Evolutionary conservation across 1,139 yeast species (phyloP).

Genomic region (Komagataea norvegica): DNA sequence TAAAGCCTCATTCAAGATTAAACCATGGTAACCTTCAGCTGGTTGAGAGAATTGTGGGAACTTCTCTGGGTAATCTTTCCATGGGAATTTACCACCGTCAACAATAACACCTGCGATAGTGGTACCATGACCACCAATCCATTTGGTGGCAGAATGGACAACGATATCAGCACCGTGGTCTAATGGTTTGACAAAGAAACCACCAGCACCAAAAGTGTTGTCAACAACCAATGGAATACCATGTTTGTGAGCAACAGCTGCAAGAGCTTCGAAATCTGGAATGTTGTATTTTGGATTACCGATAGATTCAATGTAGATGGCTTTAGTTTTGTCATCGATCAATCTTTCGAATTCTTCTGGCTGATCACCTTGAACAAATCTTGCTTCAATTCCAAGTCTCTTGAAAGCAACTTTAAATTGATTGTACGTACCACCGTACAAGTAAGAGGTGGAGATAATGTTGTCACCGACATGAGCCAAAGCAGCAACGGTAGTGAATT

Average conservation of each 20-base stretch:
- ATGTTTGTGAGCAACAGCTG: slow-evolving; percentile 74
- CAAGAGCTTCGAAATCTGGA: slow-evolving; percentile 81
- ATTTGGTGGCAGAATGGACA: slow-evolving; percentile 90
- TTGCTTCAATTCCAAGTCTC: slow-evolving; percentile 77
- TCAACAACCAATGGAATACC: slow-evolving; percentile 93
- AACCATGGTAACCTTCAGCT: slow-evolving; percentile 90
- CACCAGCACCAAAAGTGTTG: slow-evolving; percentile 98
- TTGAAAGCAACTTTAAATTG: slow-evolving; percentile 91
- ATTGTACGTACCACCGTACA: slow-evolving; percentile 95
- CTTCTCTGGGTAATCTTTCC: slow-evolving; percentile 79
- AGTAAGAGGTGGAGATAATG: slow-evolving; percentile 77
- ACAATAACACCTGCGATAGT: slow-evolving; percentile 90
- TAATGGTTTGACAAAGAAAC: slow-evolving; percentile 78
- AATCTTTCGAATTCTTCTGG: slow-evolving; percentile 64
- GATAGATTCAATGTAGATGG: slow-evolving; percentile 83
- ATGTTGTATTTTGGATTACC: slow-evolving; percentile 93
- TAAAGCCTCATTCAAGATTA: slow-evolving; percentile 73
- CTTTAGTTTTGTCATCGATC: slow-evolving; percentile 83
- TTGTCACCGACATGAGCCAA: slow-evolving; percentile 89
- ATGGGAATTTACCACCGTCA: slow-evolving; percentile 90
- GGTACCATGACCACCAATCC: slow-evolving; percentile 98
- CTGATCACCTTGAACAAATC: slow-evolving; percentile 78
- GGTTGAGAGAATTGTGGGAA: slow-evolving; percentile 91
- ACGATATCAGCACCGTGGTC: slow-evolving; percentile 88
- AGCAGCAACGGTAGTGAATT: slow-evolving; percentile 75